These are phyloP conservation scores for Trametopsis cervina DNA, from an alignment of 768 basidiomycete species.

Conservation along the genomic window DNA sequence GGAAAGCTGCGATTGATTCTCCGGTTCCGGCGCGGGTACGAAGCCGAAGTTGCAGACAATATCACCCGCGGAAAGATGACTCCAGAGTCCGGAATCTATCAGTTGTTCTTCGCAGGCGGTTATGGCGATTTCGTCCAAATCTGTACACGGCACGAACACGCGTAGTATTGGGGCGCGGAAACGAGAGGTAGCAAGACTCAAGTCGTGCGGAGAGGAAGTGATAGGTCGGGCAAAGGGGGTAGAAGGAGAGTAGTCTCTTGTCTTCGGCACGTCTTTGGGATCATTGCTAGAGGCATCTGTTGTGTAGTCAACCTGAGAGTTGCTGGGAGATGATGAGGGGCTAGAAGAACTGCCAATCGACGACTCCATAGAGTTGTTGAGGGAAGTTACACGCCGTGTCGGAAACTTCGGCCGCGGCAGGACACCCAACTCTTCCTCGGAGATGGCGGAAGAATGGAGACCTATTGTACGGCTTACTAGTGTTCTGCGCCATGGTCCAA, in stretches of 20 bases:
- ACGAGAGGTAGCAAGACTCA: constrained; percentile 51
- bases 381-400: constrained; percentile 36
- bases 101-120: constrained; percentile 63
- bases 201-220: constrained; percentile 46
- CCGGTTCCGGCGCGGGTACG: constrained; percentile 39
- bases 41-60: constrained; percentile 78
- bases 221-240: constrained; percentile 10
- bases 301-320: constrained; percentile 13
- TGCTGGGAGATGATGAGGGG: constrained; percentile 19
- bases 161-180: constrained; percentile 67
- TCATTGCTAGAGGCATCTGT: constrained; percentile 10
- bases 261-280: constrained; percentile 6
- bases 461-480: constrained; percentile 12
- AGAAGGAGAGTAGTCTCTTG: not conserved
- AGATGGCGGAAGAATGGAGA: constrained; percentile 25
- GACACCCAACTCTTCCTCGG: constrained; percentile 32
- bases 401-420: constrained; percentile 25
- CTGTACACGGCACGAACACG: constrained; percentile 66
- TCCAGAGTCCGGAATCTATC: constrained; percentile 60
- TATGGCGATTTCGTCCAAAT: constrained; percentile 41
- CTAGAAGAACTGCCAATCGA: constrained; percentile 27
- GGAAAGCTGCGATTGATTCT: constrained; percentile 20
- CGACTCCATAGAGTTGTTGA: constrained; percentile 40
- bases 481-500: constrained; percentile 43
- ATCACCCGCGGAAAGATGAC: constrained; percentile 70